Evolutionary conservation across 805 yeast genomes (phyloP), one percentile per base, ranked within the genome.

Genomic region (Candida endomychidarum): DNA sequence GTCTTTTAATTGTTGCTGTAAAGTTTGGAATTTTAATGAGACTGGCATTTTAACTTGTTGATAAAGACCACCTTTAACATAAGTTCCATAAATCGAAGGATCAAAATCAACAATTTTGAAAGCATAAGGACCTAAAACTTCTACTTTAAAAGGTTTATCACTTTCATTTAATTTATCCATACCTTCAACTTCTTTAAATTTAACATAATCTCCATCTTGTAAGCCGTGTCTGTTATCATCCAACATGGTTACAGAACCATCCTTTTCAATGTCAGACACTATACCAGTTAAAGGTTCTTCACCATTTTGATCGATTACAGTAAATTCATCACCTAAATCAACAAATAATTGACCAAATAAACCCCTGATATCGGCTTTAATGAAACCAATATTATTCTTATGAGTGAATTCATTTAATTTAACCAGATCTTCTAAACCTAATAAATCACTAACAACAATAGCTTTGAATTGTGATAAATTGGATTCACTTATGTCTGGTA

Each of bases 51-150:
- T 90, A 34, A 91, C 96, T 67, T 93, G 95, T 17, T 89, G 85
- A 70, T 86, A 93, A 35, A 86, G 70, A 48, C 99, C 99, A 36
- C 96, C 96, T 54, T 80, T 81, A 38, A 68, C 61, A 57, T 88
- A 93, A 2, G 70, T 61, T 16, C 90, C 96, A 63, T 65, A 70
- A 19, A 8, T 17, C 18, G 63, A 50, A 16, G 69, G 68, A 47
- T 75, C 77, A 42, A 78, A 70, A n/a, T 34, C 40, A 24, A 38
- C 41, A 43, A 91, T 78, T 57, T 78, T 81, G 72, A 86, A 93
- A 2, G 97, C 95, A 58, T 78, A 89, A n/a, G 99, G 99, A 11
- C 98, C 99, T 45, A 85, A 72, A 1, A 89, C 97, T 56, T 81
- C 83, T 38, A 93, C 78, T 57, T 85, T 83, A 58, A 72, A 80